These are phyloP conservation scores for Colletotrichum abscissum DNA, from an alignment of 2,329 filamentous ascomycete genomes.

Conservation along the genomic window DNA sequence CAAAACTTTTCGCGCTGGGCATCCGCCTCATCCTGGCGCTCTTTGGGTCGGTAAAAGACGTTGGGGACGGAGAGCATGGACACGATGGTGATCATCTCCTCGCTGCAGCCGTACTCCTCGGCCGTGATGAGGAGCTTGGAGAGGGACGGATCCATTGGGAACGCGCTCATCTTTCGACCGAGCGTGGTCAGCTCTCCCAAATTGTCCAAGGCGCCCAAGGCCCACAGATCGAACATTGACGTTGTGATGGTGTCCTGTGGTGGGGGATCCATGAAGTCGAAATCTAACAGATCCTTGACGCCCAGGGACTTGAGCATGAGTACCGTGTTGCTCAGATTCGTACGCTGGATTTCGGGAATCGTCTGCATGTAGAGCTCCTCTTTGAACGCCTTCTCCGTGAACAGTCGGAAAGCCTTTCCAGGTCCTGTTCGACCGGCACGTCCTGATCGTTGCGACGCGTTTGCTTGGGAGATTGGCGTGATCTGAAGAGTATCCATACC, in stretches of 20 bases:
- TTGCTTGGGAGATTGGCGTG: conserved; percentile 96
- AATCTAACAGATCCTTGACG: conserved; percentile 93
- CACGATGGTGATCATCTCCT: conserved; percentile 98
- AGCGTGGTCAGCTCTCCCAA: conserved; percentile 90
- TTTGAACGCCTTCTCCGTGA: conserved; percentile 93
- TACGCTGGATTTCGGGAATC: conserved; percentile 97
- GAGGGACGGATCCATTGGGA: conserved; percentile 96
- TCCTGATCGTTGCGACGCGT: conserved; percentile 91
- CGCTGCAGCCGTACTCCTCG: conserved; percentile 89
- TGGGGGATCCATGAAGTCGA: conserved; percentile 99
- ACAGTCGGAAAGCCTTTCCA: conserved; percentile 93
- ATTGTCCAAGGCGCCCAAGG: conserved; percentile 92
- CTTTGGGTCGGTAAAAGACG: conserved; percentile 97
- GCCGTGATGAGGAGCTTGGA: conserved; percentile 95
- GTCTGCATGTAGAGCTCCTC: conserved; percentile 97
- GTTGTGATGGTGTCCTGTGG: conserved; percentile 98
- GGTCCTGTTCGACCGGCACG: conserved; percentile 94
- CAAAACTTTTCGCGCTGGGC: conserved; percentile 97
- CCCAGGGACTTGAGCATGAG: conserved; percentile 93
- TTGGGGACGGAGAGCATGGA: conserved; percentile 97
- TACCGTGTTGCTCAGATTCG: conserved; percentile 95
- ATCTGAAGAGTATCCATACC: conserved; percentile 99
- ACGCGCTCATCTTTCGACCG: conserved; percentile 93
- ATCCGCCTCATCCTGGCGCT: conserved; percentile 96
- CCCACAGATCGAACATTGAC: conserved; percentile 97